These are phyloP conservation scores for Neocatenulostroma microsporum DNA, from an alignment of 2,329 filamentous ascomycete species.

Conservation along the genomic window DNA sequence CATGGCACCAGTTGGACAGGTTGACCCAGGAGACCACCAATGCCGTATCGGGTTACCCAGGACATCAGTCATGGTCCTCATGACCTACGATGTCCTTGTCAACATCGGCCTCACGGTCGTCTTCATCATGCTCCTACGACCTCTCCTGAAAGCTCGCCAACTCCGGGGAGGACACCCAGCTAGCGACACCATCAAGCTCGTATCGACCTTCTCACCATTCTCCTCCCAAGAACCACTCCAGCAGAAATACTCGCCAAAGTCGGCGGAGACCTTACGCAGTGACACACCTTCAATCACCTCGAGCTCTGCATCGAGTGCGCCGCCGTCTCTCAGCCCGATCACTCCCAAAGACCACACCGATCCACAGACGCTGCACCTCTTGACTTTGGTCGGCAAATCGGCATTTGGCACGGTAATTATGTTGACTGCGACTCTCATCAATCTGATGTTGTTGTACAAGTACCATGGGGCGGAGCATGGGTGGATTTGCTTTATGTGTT, in stretches of 20 bases:
- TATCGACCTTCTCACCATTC: too few species aligned
- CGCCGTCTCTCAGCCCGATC: too few species aligned
- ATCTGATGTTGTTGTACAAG: slow-evolving; percentile 28
- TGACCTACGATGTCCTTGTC: slow-evolving; percentile 33
- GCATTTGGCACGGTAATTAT: slow-evolving; percentile 33
- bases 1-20: slow-evolving; percentile 24
- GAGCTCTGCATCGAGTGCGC: too few species aligned
- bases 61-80: slow-evolving; percentile 30
- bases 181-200: neutral
- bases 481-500: slow-evolving; percentile 36
- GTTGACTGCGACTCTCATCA: slow-evolving; percentile 33
- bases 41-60: slow-evolving; percentile 35
- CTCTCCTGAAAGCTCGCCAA: slow-evolving; percentile 13
- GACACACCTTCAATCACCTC: neutral
- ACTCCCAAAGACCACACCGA: slow-evolving; percentile 2
- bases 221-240: neutral
- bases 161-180: too few species aligned
- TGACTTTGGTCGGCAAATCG: slow-evolving; percentile 33
- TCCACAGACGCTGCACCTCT: slow-evolving; percentile 28
- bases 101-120: slow-evolving; percentile 34
- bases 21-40: slow-evolving; percentile 26
- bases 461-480: slow-evolving; percentile 30
- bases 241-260: too few species aligned
- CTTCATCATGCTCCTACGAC: slow-evolving; percentile 33
- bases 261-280: too few species aligned